Evolutionary conservation across 148 eudicot species (phyloP), one percentile per base, ranked within the genome.

Genomic region (Amaranthus cruentus): DNA sequence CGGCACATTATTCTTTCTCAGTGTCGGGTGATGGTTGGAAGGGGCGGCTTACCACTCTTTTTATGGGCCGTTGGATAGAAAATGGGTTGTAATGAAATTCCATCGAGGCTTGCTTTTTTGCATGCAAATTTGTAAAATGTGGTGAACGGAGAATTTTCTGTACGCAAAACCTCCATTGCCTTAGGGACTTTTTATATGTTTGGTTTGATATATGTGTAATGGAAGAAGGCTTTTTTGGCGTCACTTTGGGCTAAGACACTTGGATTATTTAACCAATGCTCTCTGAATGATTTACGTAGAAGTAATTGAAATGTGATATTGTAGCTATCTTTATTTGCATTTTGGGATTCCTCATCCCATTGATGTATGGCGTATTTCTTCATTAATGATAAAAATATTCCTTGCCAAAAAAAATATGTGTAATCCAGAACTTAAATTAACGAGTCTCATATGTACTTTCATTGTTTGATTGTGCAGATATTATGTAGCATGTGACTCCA

Each of bases 401-500:
- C 38, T 28, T 2, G 2, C 38, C 38, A 28, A 28, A 28, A 28
- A 28, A 28, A 18, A 18, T 5, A 18, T 18, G 18, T 18, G 18
- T 18, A 18, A 18, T 18, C 18, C 18, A 18, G 18, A 18, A 18
- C 18, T 18, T 18, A 18, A 18, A 4, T 43, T 62, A 10, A 62
- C 43, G 47, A 42, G 58, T 58, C 70, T 47, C 60, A 42, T 74
- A 28, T 72, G 77, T 77, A 48, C 62, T 52, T 42, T 73, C 44
- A 70, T 11, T 10, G 50, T 60, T 54, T 71, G 68, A 56, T 76
- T 70, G 79, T 78, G 86, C 97, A 93, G 98, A 73, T 93, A 87
- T 79, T 93, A 89, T 82, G 53, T 89, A 56, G 78, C 85, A 42
- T 93, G 92, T 78, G 97, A 91, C 84, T 81, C 91, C 73, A 85